phyloP scores from a whole-genome alignment of 805 yeast genomes.

The Lipomyces yamadae region DNA sequence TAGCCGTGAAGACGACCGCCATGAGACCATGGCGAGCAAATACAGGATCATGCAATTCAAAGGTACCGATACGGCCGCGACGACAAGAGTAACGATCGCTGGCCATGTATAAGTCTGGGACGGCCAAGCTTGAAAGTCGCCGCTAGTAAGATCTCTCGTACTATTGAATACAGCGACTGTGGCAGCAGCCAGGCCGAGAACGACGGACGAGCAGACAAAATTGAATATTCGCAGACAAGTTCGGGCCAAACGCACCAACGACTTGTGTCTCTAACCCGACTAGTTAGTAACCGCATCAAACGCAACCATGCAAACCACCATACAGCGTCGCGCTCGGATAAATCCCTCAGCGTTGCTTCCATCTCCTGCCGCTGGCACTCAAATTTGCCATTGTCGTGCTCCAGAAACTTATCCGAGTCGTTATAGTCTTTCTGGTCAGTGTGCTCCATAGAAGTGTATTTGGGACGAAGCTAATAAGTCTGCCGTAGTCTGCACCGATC shows the following conservation, averaged over 20 bases:
- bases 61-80: constrained; percentile 4
- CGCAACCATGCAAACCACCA: background rate
- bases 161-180: background rate
- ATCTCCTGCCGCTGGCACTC: background rate
- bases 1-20: constrained; percentile 1
- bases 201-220: background rate
- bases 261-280: constrained; percentile 2
- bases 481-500: no score
- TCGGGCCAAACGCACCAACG: background rate
- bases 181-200: constrained; percentile 7
- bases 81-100: background rate
- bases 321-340: background rate
- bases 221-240: constrained; percentile 5
- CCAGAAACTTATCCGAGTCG: background rate
- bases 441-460: background rate
- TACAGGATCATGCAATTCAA: background rate
- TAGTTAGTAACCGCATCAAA: background rate
- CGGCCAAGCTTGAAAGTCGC: background rate
- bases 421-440: background rate
- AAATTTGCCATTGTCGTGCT: background rate
- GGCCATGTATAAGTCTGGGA: constrained; percentile 2
- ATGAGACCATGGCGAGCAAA: background rate
- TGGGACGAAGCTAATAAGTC: no score
- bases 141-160: background rate
- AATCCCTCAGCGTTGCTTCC: background rate